Conservation (phyloP, 495 filamentous ascomycete species). For the Neurospora sp. region DNA sequence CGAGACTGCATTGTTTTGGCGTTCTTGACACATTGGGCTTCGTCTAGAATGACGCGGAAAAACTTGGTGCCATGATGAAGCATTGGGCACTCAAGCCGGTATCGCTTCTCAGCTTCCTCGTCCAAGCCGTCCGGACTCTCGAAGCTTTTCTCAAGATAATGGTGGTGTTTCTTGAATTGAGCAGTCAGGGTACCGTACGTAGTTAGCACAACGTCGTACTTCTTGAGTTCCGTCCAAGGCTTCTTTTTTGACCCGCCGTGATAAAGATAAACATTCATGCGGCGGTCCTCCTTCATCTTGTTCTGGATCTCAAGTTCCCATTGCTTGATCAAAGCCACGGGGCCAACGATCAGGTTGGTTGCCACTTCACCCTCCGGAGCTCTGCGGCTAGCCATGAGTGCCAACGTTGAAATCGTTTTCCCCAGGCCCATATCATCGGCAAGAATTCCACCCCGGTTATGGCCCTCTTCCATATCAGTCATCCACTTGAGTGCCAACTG, state of each 20-base stretch:
- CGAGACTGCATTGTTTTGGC: slow-evolving; percentile 53
- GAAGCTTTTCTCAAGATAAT: slow-evolving; percentile 9
- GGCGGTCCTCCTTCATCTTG: slow-evolving; percentile 51
- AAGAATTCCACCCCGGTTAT: slow-evolving; percentile 72
- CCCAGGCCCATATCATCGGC: slow-evolving; percentile 95
- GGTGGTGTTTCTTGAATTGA: slow-evolving; percentile 47
- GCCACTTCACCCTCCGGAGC: slow-evolving; percentile 41
- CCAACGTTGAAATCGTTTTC: slow-evolving; percentile 84
- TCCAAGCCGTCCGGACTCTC: slow-evolving; percentile 8
- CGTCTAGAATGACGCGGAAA: slow-evolving; percentile 82
- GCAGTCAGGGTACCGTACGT: slow-evolving; percentile 73
- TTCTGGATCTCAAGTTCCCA: slow-evolving; percentile 78
- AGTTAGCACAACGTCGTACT: slow-evolving; percentile 77
- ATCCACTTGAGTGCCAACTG: slow-evolving; percentile 77
- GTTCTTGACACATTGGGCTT: slow-evolving; percentile 94
- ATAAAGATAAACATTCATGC: slow-evolving; percentile 55
- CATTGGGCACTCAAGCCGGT: slow-evolving; percentile 38
- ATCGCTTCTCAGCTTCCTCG: slow-evolving; percentile 14
- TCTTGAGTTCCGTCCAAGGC: slow-evolving; percentile 50
- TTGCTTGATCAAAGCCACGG: slow-evolving; percentile 77
- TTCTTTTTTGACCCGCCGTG: slow-evolving; percentile 40
- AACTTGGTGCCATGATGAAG: slow-evolving; percentile 57
- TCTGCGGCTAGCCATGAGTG: slow-evolving; percentile 66
- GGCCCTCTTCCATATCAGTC: slow-evolving; percentile 66
- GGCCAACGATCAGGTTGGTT: slow-evolving; percentile 80